Percentiles rank a stretch among this genome's conserved stretches.
Conservation (phyloP, 1,284 basidiomycete genomes). For the Rhodotorula sp. region DNA sequence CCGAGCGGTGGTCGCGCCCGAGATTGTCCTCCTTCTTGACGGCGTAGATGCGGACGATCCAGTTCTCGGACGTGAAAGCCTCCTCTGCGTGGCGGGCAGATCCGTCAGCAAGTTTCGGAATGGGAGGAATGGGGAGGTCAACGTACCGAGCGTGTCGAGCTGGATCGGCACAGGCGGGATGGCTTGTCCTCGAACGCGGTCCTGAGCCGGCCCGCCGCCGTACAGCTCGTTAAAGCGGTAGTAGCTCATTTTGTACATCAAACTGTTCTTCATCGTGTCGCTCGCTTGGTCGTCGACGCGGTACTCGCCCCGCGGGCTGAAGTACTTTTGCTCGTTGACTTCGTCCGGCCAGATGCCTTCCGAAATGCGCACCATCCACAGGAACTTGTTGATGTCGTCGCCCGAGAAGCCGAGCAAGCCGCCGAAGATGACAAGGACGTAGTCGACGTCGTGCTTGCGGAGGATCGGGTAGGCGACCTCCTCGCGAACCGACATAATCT, state of each 20-base stretch:
- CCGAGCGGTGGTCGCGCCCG: conserved; percentile 80
- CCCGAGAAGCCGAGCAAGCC: conserved; percentile 95
- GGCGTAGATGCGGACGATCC: conserved; percentile 95
- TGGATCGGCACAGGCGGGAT: conserved; percentile 74
- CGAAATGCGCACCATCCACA: conserved; percentile 76
- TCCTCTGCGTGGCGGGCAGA: conserved; percentile 61
- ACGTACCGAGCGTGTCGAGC: conserved; percentile 78
- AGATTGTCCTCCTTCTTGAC: conserved; percentile 93
- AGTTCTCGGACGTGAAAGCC: conserved; percentile 95
- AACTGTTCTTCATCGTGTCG: conserved; percentile 85
- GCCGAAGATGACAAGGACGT: conserved; percentile 96
- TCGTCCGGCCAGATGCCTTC: conserved; percentile 99
- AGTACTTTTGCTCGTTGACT: conserved; percentile 91
- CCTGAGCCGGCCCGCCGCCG: conserved; percentile 68
- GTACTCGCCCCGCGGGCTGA: conserved; percentile 92
- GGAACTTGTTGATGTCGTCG: conserved; percentile 99
- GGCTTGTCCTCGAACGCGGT: conserved; percentile 79
- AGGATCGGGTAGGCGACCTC: conserved; percentile 96
- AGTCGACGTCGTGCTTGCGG: conserved; percentile 95
- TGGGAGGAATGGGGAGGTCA: neutral
- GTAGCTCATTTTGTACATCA: conserved; percentile 89
- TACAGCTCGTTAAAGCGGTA: conserved; percentile 87
- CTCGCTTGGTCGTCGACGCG: conserved; percentile 84
- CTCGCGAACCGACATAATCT: conserved; percentile 92
- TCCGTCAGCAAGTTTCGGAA: neutral